phyloP scores from a whole-genome alignment of 1,284 basidiomycete genomes.

The Coniferiporia sulphurascens region DNA sequence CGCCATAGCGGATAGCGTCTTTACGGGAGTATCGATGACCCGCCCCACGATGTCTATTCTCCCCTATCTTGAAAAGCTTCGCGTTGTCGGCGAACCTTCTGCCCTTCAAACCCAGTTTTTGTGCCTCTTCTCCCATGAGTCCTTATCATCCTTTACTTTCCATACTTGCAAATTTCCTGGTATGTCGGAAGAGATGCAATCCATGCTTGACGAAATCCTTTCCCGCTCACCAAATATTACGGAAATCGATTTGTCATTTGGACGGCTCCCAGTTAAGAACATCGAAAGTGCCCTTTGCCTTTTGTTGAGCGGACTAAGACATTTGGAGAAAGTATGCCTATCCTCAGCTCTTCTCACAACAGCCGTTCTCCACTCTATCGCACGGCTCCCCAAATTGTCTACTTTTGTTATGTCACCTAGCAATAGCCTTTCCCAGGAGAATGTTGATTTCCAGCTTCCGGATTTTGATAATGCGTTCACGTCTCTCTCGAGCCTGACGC shows the following conservation, averaged over 20 bases:
- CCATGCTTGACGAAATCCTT: neutral
- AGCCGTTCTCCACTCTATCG: neutral
- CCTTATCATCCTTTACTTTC: neutral
- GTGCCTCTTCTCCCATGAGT: neutral
- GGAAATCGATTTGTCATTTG: neutral
- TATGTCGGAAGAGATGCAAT: neutral
- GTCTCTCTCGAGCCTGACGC: too few relatives aligned
- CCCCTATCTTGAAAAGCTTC: neutral
- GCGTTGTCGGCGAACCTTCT: neutral
- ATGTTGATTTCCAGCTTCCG: too few relatives aligned
- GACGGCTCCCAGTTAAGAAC: neutral
- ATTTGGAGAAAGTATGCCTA: neutral
- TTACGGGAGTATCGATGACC: neutral
- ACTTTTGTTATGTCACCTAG: too few relatives aligned
- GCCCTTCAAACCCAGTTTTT: neutral
- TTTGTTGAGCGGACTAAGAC: neutral
- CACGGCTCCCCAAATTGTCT: too few relatives aligned
- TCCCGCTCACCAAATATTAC: neutral
- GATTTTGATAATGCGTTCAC: too few relatives aligned
- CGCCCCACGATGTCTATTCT: neutral
- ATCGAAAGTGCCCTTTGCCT: neutral
- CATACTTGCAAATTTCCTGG: neutral
- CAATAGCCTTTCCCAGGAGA: too few relatives aligned
- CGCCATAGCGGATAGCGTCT: neutral
- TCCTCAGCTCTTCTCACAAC: neutral